Base-by-base conservation (phyloP, 805 yeast species). In the Kuraishia hungarica region DNA sequence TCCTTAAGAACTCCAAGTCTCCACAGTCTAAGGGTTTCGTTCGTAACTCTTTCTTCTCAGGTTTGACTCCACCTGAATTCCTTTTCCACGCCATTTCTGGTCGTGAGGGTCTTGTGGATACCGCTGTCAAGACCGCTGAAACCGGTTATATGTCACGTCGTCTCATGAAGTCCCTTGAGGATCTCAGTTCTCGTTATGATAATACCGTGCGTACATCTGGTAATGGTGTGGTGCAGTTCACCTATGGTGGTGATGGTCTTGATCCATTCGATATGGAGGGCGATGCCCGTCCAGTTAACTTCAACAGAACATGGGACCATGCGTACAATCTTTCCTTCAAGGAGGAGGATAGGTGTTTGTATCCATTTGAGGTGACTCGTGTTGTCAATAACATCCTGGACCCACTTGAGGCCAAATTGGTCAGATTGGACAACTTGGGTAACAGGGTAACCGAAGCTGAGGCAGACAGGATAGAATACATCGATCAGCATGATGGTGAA, bases 211-310 rank as follows among this genome's bases (percentile, higher is more conserved):
- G 99, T 67, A 94, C 96, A 58, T 93, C 98, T 1, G 81, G 96
- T 54, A 91, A 91, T 67, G 97, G 97, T 71, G 89, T 94, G 67
- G 99, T 94, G 19, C 99, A 94, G 72, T 94, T 94, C 72, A 89
- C 90, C 39, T 94, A 94, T 67, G 99, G 99, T 71, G 99, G 98
- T 59, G 99, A 94, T 71, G 97, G 98, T 51, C 79, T 94, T 60
- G 99, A 94, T 76, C 99, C 99, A 2, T 78, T 89, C 67, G 97
- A 93, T 72, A 94, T 94, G 99, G 99, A 96, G 73, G 99, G 99
- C 62, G 97, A 96, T 71, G 97, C 98, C 1, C 82, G 77, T 63
- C 99, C 99, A 0, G 99, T 94, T 39, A 91, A 96, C 68, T 93
- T 94, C 68, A 78, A 77, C 55, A 83, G 97, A 67, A 89, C 96